Conservation (phyloP, 441 rosid species). For the Croton laevigatus region DNA sequence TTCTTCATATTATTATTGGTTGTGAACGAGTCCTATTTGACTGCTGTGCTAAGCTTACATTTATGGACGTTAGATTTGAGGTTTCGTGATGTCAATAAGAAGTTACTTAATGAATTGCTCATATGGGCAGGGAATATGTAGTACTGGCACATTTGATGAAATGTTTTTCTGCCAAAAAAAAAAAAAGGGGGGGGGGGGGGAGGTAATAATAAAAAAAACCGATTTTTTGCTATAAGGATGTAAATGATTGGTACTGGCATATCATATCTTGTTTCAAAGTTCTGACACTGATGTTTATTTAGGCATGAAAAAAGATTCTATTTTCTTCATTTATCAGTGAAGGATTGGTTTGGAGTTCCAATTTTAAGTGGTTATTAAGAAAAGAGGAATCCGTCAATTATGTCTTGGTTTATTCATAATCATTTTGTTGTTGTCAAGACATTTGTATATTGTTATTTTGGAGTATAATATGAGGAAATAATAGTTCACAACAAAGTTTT, state of each 20-base stretch:
- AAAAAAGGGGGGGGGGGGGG: no score
- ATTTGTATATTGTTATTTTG: not conserved
- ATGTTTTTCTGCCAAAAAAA: not conserved
- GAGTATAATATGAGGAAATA: not conserved
- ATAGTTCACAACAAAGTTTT: not conserved
- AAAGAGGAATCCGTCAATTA: not conserved
- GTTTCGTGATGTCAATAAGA: not conserved
- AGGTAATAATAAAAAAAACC: no score
- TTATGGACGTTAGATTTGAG: not conserved
- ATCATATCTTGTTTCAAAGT: not conserved
- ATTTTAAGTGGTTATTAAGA: not conserved
- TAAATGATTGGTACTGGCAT: no score
- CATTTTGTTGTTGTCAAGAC: not conserved
- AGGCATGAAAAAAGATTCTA: not conserved
- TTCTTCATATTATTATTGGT: no score
- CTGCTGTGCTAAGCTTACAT: no score
- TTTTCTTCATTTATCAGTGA: not conserved
- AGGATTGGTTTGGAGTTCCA: not conserved
- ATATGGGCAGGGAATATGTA: no score
- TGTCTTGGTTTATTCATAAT: not conserved
- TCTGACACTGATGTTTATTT: not conserved
- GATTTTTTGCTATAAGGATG: no score
- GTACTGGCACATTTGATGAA: no score
- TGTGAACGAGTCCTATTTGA: no score
- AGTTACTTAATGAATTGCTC: not conserved